Evolutionary conservation across 345 rosid genomes (phyloP), one percentile per base, ranked within the genome.

Genomic region (Cardamine occulta): DNA sequence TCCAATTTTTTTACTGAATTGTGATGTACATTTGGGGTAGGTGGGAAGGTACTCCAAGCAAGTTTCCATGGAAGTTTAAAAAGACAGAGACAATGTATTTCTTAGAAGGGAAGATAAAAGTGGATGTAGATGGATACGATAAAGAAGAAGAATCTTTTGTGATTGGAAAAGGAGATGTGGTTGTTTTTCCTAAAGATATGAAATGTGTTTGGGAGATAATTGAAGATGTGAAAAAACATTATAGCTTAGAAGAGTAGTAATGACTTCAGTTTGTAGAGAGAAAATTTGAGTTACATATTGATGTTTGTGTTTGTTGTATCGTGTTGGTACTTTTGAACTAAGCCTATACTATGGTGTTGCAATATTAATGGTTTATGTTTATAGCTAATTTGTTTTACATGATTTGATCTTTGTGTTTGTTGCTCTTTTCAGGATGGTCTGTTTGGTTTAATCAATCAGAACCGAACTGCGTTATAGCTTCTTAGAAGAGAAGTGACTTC

Each of bases 181-280:
- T 74, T 68, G 79, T 74, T 19, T 79, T 79, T 17, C 79, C 79
- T 69, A 79, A 79, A 74, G 82, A 39, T 7, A 74, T 79, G 75
- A 79, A 62, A 74, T 70, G 68, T 63, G 75, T 74, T 68, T 79
- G 74, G 82, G 79, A 74, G 54, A 74, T 79, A 1, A 62, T 32
- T 63, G 65, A 68, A 45, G 60, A 62, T 44, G 82, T 79, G 18
- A 68, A 68, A 72, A 79, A 79, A 63, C 70, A 47, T 12, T 79
- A 67, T 54, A 79, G 66, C 51, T 53, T 73, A 44, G 62, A 68
- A 9, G 74, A 79, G 23, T 60, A 74, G 17, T 52, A 66, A 19
- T 47, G 15, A 44, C 53, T 69, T 64, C 2, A 13, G 29, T 37
- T 9, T 58, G 19, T 56, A 9, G 47, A 34, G 3, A 34, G 2